Evolutionary conservation across 495 filamentous ascomycete genomes (phyloP), one percentile per base, ranked within the genome.

Genomic region (Penicillium verhagenii): DNA sequence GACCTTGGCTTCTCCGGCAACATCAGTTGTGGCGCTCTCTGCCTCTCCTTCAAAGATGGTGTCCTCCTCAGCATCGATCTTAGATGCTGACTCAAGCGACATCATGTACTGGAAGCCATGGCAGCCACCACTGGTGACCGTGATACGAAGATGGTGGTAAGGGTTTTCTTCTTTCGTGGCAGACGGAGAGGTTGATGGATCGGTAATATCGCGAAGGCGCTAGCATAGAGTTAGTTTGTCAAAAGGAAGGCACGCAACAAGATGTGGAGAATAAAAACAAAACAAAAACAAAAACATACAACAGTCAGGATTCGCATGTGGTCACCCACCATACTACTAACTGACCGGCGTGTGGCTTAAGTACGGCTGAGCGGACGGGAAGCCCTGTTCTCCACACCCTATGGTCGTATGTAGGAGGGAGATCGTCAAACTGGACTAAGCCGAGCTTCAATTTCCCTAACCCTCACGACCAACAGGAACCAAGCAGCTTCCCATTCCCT

Each of bases 91-190:
- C 20, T 89, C 86, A 6, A 96, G 81, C 6, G 87, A 88, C 88
- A 98, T 96, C 24, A 95, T 78, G 64, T 97, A 98, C 70, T 98
- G 94, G 73, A 98, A 97, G 18, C 94, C 94, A 73, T 98, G 95
- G 71, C 94, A 98, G 31, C 94, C 94, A 54, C 94, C 94, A 43
- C 83, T 87, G 56, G 94, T 90, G 24, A 98, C 92, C 37, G 89
- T 87, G 61, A 98, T 87, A 39, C 94, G 90, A 16, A 98, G 83
- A 9, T 90, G 87, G 31, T 96, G 82, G 62, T 86, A 75, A 3
- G 92, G 89, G 72, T 96, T 95, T 42, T 78, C 72, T 70, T 95
- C 89, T 58, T 85, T 86, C 16, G 73, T 66, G 39, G 70, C 67
- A 46, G 69, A 76, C 25, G 70, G 71, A 35, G 65, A 75, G 37